Evolutionary conservation across 2,329 filamentous ascomycete genomes (phyloP), one percentile per base, ranked within the genome.

Genomic region (Beauveria pseudobassiana): DNA sequence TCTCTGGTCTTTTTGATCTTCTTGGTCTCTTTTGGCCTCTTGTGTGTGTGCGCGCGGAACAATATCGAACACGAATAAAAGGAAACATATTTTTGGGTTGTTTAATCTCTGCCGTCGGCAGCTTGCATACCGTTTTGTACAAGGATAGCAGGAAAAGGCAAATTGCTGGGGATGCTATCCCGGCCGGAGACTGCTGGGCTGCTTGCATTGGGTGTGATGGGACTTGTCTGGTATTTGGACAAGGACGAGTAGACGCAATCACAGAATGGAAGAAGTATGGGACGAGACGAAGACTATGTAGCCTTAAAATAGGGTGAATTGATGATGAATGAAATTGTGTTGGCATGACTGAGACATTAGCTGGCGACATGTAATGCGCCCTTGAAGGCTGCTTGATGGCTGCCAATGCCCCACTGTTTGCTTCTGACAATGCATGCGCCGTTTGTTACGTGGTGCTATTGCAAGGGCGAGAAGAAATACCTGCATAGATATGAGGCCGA

Each of bases 291-390:
- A 46, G 38, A 34, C 26, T 12, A 62, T 62, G 16, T 62, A 61
- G 58, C 50, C 40, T 62, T 50, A 51, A 45, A 16, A 50, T 62
- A 56, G 45, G 59, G 45, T 48, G 51, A 56, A 56, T 50, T 56
- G 51, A 62, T 51, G 59, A 50, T 52, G 59, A 20, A 28, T 26
- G 18, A 54, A 43, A 22, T 14, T 18, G 38, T 54, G 45, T 26
- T 26, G 22, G 10, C 48, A 30, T 30, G 24, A 24, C 24, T 16
- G 12, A 38, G 12, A 38, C 34, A 38, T 38, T 14, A 16, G 14
- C 34, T 38, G 48, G 26, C 20, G 42, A 43, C 42, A 43, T n/a
- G 42, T 43, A 43, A 10, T 42, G 9, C 24, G 34, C 22, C 18
- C 12, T 26, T 24, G 12, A 50, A 30, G 26, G 48, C 48, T n/a